These are phyloP conservation scores for Entomortierella lignicola DNA, from an alignment of 192 early-diverging fungal genomes.

Conservation along the genomic window DNA sequence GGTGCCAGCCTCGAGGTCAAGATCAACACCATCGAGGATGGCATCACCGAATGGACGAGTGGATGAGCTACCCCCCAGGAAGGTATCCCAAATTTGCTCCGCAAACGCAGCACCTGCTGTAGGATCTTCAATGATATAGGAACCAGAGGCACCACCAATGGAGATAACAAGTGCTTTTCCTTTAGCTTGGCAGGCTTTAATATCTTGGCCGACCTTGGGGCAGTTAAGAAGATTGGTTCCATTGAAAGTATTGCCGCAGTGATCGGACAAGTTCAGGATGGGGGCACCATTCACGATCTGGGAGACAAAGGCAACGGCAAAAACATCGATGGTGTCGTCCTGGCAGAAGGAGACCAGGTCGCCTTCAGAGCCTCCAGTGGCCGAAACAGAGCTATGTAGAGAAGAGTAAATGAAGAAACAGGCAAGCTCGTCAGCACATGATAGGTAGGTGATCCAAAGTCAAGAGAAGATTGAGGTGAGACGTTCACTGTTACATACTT, in stretches of 20 bases:
- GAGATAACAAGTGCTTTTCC: conserved; percentile 73
- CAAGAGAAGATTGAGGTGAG: too few relatives aligned
- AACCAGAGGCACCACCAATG: conserved; percentile 74
- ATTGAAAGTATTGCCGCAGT: conserved; percentile 64
- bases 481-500: conserved; percentile 19
- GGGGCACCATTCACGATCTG: conserved; percentile 63
- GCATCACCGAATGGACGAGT: conserved; percentile 71
- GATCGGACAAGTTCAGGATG: conserved; percentile 67
- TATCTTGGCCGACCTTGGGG: conserved; percentile 67
- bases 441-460: too few relatives aligned
- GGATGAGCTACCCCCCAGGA: conserved; percentile 65
- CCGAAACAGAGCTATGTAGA: conserved; percentile 9
- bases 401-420: too few relatives aligned
- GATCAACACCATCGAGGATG: conserved; percentile 71
- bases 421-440: too few relatives aligned
- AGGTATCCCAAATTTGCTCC: conserved; percentile 66
- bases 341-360: conserved; percentile 63
- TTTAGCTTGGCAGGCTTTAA: conserved; percentile 72
- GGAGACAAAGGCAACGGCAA: conserved; percentile 71
- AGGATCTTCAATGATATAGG: conserved; percentile 19
- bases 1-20: conserved; percentile 67
- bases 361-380: conserved; percentile 12
- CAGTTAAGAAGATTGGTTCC: conserved; percentile 68
- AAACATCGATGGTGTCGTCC: conserved; percentile 66
- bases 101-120: conserved; percentile 57